A percentile compares a stretch with the other conserved stretches of the same genome.
Conservation (phyloP, 140 eudicot species). For the Bidens hawaiensis region DNA sequence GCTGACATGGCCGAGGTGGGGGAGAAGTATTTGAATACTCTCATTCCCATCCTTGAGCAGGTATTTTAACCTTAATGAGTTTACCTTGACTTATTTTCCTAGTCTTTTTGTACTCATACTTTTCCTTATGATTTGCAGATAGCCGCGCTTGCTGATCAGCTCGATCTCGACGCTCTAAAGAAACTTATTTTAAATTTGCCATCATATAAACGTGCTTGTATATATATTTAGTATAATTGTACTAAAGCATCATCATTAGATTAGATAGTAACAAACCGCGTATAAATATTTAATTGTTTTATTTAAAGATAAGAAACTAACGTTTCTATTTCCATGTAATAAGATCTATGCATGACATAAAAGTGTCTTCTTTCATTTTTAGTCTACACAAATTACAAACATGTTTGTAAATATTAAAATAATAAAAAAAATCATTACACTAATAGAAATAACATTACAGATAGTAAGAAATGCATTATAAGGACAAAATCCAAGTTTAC, state of each 20-base stretch:
- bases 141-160: no score
- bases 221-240: no score
- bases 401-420: not conserved
- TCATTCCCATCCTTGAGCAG: no score
- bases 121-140: no score
- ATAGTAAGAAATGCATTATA: not conserved
- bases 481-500: not conserved
- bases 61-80: no score
- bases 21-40: no score
- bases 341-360: not conserved
- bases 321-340: not conserved
- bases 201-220: not conserved
- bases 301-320: not conserved
- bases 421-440: slow-evolving; percentile 14
- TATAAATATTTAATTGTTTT: not conserved
- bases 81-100: no score
- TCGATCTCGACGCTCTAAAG: no score
- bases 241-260: not conserved
- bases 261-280: not conserved
- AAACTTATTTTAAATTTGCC: not conserved
- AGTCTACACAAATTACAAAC: not conserved
- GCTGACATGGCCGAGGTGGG: no score
- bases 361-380: slow-evolving; percentile 3
- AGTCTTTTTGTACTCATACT: no score
- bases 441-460: not conserved